Percentiles rank a stretch among this genome's conserved stretches.
These are phyloP conservation scores for Solanum lycopersicoides DNA, from an alignment of 257 asterid species.

Conservation along the genomic window DNA sequence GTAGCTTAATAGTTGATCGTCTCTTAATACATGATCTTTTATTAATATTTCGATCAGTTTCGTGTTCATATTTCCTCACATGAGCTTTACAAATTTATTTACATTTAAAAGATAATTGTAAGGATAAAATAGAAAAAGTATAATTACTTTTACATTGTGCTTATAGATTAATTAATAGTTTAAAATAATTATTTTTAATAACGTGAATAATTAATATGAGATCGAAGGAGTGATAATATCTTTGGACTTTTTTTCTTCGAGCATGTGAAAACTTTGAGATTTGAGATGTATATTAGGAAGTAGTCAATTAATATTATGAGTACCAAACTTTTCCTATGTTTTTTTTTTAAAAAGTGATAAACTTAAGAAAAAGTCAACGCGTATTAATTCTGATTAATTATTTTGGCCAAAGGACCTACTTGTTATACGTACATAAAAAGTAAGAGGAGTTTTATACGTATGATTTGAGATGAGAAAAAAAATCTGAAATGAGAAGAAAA, in stretches of 20 bases:
- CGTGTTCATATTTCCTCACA: background rate
- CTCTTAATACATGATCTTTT: background rate
- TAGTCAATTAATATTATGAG: too few relatives aligned
- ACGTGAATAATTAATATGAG: too few relatives aligned
- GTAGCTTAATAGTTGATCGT: background rate
- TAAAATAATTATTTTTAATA: too few relatives aligned
- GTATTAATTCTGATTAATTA: background rate
- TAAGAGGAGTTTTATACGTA: background rate
- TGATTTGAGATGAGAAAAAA: background rate
- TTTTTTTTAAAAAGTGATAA: background rate
- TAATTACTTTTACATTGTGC: too few relatives aligned
- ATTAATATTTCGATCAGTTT: background rate
- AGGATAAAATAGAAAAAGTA: background rate
- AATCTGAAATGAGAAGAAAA: background rate
- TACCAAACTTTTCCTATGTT: background rate
- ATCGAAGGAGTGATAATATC: accelerated
- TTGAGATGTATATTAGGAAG: background rate
- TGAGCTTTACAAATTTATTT: too few relatives aligned
- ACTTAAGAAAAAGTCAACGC: background rate
- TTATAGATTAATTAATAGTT: too few relatives aligned
- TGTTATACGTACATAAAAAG: background rate
- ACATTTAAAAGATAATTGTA: too few relatives aligned
- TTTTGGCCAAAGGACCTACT: background rate
- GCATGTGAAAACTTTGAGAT: background rate
- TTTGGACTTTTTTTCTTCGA: background rate